Evolutionary conservation across 2,329 filamentous ascomycete species (phyloP), one percentile per base, ranked within the genome.

Genomic region (Ascochyta pisi): DNA sequence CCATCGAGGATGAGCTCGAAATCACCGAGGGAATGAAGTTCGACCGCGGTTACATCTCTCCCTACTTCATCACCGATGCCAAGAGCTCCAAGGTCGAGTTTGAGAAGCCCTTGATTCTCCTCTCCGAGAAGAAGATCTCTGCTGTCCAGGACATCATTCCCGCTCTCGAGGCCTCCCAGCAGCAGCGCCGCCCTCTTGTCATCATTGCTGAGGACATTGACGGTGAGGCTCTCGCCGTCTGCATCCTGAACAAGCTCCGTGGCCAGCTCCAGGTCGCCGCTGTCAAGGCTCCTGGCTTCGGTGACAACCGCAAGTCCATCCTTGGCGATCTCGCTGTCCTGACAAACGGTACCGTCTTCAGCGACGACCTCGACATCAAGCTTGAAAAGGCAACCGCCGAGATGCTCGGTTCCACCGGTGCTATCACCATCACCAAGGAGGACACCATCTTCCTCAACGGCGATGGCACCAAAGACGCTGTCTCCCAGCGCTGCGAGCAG

Each of bases 41-140:
- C 83, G 95, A 99, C 86, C 94, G 95, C 75, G 95, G 95, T 62
- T 99, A 90, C 80, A 94, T 96, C 76, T 99, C 95, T 24, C 93
- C 95, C 69, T 99, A 99, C 89, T 99, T 99, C 86, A 99, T 99
- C 84, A 99, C 95, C 83, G 95, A 99, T 75, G 83, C 92, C 86
- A 99, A 99, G 89, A 80, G 93, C 58, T 92, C 96, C 79, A 99
- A 99, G 88, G 93, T 98, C 55, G 95, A 99, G 83, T 99, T 99
- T 68, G 95, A 99, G 88, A 98, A 99, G 87, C 95, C 95, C 65
- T 82, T 99, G 76, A 95, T 99, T 78, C 90, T 99, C 46, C 91
- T 99, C 52, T 98, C 95, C 8, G 95, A 99, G 88, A 98, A 97
- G 91, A 99, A 99, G 89, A 99, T 99, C 81, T 99, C 95, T 48